Evolutionary conservation across 1,139 yeast species (phyloP), one percentile per base, ranked within the genome.

Genomic region (Blastobotrys buckinghamii): DNA sequence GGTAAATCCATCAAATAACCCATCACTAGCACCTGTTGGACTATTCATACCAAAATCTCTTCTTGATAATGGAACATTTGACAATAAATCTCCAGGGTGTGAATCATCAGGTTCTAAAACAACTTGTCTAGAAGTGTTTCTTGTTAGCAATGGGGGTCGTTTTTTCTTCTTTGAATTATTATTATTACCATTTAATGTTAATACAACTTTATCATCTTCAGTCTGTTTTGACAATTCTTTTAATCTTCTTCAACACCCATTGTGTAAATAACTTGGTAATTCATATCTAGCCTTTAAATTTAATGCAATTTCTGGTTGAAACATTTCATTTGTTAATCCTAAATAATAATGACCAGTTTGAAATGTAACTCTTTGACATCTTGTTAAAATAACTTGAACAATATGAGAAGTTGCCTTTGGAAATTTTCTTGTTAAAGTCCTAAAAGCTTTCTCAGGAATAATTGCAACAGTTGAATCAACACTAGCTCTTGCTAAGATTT

Each of bases 331-430:
- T 0, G 97, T 88, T 32, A 92, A 69, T 0, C 96, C 96, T 46
- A 92, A 71, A 63, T 92, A 92, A 57, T 80, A 77, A 62, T 90
- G 94, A 12, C 94, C 86, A 0, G 97, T 86, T 61, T 84, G 92
- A 68, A 90, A 82, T 0, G 97, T 90, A 6, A 92, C 97, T 58
- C 95, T 78, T 63, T 88, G 88, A 50, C 92, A 73, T 54, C 96
- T 77, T 1, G 95, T 84, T 53, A 90, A 71, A 16, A 92, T 88
- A 79, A 92, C 89, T 55, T 95, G 96, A 8, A 92, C 94, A 42
- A 92, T 90, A 64, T 90, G 96, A 0, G 97, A 86, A 0, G 96
- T 84, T 0, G 96, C 87, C 55, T 85, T 80, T 7, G 98, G 97
- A 61, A 82, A 87, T 58, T 82, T 86, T 35, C 72, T 63, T 13